Evolutionary conservation across 1,139 yeast genomes (phyloP).

Genomic region (Hyphopichia buzzinii): DNA sequence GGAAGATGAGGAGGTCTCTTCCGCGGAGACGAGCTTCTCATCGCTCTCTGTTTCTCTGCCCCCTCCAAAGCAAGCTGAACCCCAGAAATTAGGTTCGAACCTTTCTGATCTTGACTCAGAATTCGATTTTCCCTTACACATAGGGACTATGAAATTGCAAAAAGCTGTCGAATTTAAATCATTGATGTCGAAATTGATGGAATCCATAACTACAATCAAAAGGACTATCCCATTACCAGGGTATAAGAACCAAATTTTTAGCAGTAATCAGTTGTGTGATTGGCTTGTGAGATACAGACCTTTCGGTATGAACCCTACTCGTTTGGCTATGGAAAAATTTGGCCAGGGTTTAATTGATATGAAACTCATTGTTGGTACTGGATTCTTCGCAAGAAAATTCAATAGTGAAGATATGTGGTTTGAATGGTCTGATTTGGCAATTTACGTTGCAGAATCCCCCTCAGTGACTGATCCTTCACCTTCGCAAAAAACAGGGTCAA

Average conservation of each 20-base stretch:
- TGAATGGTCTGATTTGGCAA: slow-evolving; percentile 44
- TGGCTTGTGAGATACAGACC: slow-evolving; percentile 29
- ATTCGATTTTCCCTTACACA: slow-evolving; percentile 31
- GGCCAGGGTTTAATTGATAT: slow-evolving; percentile 43
- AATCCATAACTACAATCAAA: slow-evolving; percentile 24
- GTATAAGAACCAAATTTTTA: slow-evolving; percentile 37
- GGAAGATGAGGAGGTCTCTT: slow-evolving; percentile 9
- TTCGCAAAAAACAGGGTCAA: neutral
- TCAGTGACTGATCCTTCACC: slow-evolving; percentile 1
- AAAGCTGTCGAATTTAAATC: slow-evolving; percentile 19
- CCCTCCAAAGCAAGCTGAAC: neutral
- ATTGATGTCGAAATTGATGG: slow-evolving; percentile 24
- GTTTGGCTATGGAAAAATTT: slow-evolving; percentile 38
- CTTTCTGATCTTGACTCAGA: slow-evolving; percentile 6
- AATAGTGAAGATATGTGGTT: slow-evolving; percentile 48
- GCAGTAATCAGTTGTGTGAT: slow-evolving; percentile 38
- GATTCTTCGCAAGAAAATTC: slow-evolving; percentile 35
- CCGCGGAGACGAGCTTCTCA: neutral
- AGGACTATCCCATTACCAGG: slow-evolving; percentile 44
- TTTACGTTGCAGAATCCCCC: slow-evolving; percentile 17
- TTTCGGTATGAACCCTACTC: slow-evolving; percentile 35
- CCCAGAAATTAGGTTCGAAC: neutral
- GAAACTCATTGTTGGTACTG: slow-evolving; percentile 33
- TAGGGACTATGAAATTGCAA: slow-evolving; percentile 24
- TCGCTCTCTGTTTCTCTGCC: slow-evolving; percentile 1